Percentiles rank a stretch among this genome's conserved stretches.
Evolutionary conservation across 2,329 filamentous ascomycete genomes (phyloP).

Genomic region (Fusarium subtropicale): DNA sequence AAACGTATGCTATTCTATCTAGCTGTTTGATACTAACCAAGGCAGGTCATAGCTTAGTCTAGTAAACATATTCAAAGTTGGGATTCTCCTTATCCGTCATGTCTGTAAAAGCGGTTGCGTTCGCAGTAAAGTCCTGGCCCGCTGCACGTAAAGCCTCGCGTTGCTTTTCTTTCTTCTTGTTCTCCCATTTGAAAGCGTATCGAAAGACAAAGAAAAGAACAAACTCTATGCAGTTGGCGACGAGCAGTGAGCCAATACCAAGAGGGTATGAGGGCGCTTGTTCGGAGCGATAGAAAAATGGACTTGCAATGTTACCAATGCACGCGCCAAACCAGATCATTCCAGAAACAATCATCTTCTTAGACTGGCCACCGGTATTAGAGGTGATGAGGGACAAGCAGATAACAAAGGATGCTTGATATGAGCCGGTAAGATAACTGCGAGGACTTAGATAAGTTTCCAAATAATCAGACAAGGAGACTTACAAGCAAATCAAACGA

Average conservation of each 20-base stretch:
- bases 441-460: neutral
- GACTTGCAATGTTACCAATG: constrained; percentile 70
- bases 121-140: constrained; percentile 44
- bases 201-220: constrained; percentile 55
- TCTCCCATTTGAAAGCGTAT: constrained; percentile 55
- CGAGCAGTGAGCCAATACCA: constrained; percentile 57
- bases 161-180: constrained; percentile 53
- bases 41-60: neutral
- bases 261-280: constrained; percentile 59
- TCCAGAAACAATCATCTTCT: constrained; percentile 73
- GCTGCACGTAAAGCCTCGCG: constrained; percentile 48
- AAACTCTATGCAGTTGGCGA: constrained; percentile 55
- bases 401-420: constrained; percentile 56
- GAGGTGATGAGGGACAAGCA: constrained; percentile 60
- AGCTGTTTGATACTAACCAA: neutral
- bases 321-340: constrained; percentile 70
- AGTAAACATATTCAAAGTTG: constrained; percentile 57
- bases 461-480: neutral
- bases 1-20: no score
- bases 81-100: constrained; percentile 59
- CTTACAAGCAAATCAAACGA: constrained; percentile 65
- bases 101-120: constrained; percentile 56
- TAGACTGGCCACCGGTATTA: constrained; percentile 67
- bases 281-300: constrained; percentile 70
- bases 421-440: constrained; percentile 53